phyloP scores from a whole-genome alignment of 768 basidiomycete genomes.

The Suillus brevipes region DNA sequence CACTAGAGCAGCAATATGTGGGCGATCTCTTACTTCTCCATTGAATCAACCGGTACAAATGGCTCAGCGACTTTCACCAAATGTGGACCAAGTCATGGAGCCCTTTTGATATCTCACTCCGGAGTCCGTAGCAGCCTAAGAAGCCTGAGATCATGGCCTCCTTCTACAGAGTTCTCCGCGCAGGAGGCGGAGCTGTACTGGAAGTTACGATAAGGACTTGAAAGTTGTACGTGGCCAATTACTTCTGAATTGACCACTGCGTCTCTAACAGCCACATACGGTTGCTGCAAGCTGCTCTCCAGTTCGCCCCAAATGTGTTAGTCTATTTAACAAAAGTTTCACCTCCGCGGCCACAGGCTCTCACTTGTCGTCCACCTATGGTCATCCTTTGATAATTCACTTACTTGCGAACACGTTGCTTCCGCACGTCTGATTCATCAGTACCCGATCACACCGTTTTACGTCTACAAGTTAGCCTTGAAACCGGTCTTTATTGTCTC shows the following conservation, averaged over 20 bases:
- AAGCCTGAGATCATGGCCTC: not conserved
- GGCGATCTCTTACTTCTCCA: not conserved
- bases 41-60: not conserved
- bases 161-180: conserved; percentile 1
- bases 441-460: conserved; percentile 35
- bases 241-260: not conserved
- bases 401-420: conserved; percentile 37
- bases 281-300: not conserved
- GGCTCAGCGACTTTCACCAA: not conserved
- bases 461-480: conserved; percentile 22
- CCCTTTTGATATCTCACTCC: conserved; percentile 3
- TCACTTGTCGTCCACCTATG: not conserved
- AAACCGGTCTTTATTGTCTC: conserved; percentile 21
- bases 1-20: not conserved
- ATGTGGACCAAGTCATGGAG: not conserved
- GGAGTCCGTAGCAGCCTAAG: not conserved
- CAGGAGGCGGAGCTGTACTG: not conserved
- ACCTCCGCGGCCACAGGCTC: conserved; percentile 3
- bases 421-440: conserved; percentile 30
- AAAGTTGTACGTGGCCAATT: not conserved
- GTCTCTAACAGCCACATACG: not conserved
- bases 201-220: conserved; percentile 2
- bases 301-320: not conserved
- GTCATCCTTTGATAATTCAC: conserved; percentile 26
- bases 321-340: conserved; percentile 4